Evolutionary conservation across 1,139 yeast genomes (phyloP), one percentile per base, ranked within the genome.

Genomic region (Kurtzmaniella quercitrusa): DNA sequence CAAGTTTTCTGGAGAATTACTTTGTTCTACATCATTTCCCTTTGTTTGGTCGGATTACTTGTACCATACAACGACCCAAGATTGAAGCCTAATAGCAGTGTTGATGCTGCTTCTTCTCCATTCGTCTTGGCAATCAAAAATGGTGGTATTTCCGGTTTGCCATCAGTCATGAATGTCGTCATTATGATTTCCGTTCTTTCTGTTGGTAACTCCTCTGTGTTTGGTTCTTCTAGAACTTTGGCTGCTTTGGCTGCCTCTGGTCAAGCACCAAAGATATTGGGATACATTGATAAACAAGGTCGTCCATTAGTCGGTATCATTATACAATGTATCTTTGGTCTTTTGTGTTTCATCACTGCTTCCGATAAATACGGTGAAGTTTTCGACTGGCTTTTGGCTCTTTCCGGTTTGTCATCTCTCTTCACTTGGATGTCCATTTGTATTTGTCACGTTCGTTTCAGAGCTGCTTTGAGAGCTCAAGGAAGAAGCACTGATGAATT

Each of bases 401-500:
- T 68, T 41, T 66, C 73, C 23, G 73, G 69, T 3, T 59, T 68
- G 44, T 62, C 69, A 45, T 63, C 73, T 7, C 58, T 68, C 37
- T 68, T 68, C 52, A 68, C 73, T n/a, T 68, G 73, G 73, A 51
- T 65, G 27, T 59, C 70, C 15, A 68, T 69, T 42, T 62, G 67
- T 47, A 44, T 66, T 23, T 63, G 71, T 21, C 73, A 66, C 48
- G 53, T 69, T 17, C 54, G 74, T 41, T 69, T 68, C 50, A 61
- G 73, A 59, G 52, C 64, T 43, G 74, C 68, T 0, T 54, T 68
- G 42, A 37, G 29, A 18, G 52, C 47, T 2, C 67, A 66, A 46
- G 65, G 65, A 2, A 60, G 73, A 51, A 41, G 33, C 74, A 85
- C 68, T 9, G 75, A 71, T 48, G 85, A 80, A 54, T 58, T 81